Evolutionary conservation across 2,329 filamentous ascomycete species (phyloP), one percentile per base, ranked within the genome.

Genomic region (Ophiostoma pallidulum): DNA sequence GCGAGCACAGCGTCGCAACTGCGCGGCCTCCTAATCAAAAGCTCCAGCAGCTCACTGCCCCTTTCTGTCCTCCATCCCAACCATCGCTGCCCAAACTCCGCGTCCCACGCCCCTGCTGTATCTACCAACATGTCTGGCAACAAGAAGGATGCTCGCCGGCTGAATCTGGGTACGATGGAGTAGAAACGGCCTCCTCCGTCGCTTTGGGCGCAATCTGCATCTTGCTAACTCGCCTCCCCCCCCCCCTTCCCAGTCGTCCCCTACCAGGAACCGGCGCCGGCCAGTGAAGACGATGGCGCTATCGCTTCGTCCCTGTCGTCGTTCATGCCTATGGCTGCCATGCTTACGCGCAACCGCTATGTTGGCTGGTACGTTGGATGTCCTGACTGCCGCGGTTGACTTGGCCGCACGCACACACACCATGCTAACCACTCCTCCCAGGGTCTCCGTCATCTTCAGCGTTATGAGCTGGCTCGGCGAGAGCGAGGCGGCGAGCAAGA

Each of bases 301-400:
- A 77, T 94, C 65, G 73, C 78, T 45, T 83, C 84, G 66, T 87
- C 74, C 24, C 60, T 82, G 47, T 71, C 75, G 24, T 91, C 83
- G 61, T 94, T 90, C 31, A 73, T 97, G 61, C 91, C 91, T 50
- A 96, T 96, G 91, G 89, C 87, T 50, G 90, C 90, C 54, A 94
- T 95, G 75, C 92, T 95, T 64, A 92, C 85, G 58, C 78, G 89
- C 57, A 95, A 94, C 70, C 85, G 86, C 75, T 92, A 78, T 60
- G 68, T 83, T 49, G 79, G 79, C 61, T 83, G 79, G 77, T 79
- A 65, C 51, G 70, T 39, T 18, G 32, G 18, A 31, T n/a, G n/a
- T n/a, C n/a, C n/a, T n/a, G n/a, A n/a, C n/a, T n/a, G n/a, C n/a
- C n/a, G n/a, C n/a, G n/a, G n/a, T n/a, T n/a, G n/a, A n/a, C n/a